Evolutionary conservation across 2,329 filamentous ascomycete species (phyloP).

Genomic region (Plectosphaerella plurivora): DNA sequence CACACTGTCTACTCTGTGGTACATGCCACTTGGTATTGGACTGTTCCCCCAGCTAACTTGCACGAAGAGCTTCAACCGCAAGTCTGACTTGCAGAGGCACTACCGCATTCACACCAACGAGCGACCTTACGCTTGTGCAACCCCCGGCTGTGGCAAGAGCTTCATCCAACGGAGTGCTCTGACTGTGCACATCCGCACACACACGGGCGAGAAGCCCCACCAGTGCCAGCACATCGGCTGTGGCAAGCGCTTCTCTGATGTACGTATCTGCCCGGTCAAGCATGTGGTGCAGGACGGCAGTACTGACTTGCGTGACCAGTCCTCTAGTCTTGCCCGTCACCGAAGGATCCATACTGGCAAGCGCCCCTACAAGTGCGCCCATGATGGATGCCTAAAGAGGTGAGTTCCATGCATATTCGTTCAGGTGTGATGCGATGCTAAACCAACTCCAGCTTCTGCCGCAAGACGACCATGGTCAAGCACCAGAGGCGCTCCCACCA

Average conservation of each 20-base stretch:
- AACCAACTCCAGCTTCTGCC: constrained; percentile 53
- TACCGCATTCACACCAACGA: constrained; percentile 71
- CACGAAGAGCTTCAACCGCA: constrained; percentile 65
- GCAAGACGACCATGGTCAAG: constrained; percentile 69
- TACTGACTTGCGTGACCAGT: constrained; percentile 39
- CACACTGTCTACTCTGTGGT: neutral
- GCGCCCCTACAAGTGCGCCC: constrained; percentile 59
- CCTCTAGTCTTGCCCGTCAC: constrained; percentile 61
- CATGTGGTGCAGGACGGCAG: neutral
- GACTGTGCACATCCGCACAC: constrained; percentile 66
- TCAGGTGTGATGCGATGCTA: constrained; percentile 7
- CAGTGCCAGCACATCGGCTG: constrained; percentile 62
- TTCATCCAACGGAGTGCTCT: constrained; percentile 68
- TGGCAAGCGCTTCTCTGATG: constrained; percentile 66
- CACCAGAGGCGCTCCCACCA: constrained; percentile 60
- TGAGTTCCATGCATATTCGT: constrained; percentile 19
- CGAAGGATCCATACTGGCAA: constrained; percentile 63
- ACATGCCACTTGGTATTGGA: too few species aligned
- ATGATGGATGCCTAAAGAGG: constrained; percentile 60
- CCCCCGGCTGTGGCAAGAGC: constrained; percentile 60
- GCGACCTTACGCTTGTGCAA: constrained; percentile 59
- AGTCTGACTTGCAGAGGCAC: constrained; percentile 66
- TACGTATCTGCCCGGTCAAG: constrained; percentile 30
- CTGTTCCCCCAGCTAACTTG: constrained; percentile 8
- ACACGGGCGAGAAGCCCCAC: constrained; percentile 69